A percentile compares a stretch with the other conserved stretches of the same genome.
These are phyloP conservation scores for Petunia axillaris DNA, from an alignment of 257 asterid species.

Conservation along the genomic window DNA sequence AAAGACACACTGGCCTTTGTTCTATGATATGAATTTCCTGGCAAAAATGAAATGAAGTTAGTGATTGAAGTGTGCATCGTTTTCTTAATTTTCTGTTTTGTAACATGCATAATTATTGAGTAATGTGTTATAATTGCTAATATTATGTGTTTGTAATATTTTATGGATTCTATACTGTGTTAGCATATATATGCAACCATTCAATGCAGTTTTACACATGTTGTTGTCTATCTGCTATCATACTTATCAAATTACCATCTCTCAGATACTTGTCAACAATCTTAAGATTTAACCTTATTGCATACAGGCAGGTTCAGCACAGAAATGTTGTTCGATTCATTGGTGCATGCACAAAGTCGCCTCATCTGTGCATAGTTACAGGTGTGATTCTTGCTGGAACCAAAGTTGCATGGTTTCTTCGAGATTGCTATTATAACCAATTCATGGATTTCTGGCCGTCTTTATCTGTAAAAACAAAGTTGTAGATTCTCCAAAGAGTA, in stretches of 20 bases:
- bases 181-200: neutral
- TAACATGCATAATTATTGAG: slow-evolving; percentile 1
- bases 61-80: slow-evolving; percentile 8
- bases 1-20: neutral
- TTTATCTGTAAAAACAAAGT: neutral
- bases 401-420: slow-evolving; percentile 23
- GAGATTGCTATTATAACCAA: neutral
- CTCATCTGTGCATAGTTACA: slow-evolving; percentile 81
- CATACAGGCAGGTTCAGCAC: slow-evolving; percentile 83
- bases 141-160: neutral
- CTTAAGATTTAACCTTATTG: slow-evolving; percentile 22
- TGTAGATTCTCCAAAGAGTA: neutral
- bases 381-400: slow-evolving; percentile 46
- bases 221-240: slow-evolving; percentile 3
- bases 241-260: neutral
- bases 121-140: neutral
- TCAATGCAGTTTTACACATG: slow-evolving; percentile 11
- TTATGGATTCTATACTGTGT: neutral
- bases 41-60: neutral
- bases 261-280: neutral
- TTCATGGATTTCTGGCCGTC: slow-evolving; percentile 11
- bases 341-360: slow-evolving; percentile 82
- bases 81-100: neutral
- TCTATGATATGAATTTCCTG: slow-evolving; percentile 4
- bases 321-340: slow-evolving; percentile 78